phyloP scores from a whole-genome alignment of 148 eudicot species.

The Arctostaphylos glauca region DNA sequence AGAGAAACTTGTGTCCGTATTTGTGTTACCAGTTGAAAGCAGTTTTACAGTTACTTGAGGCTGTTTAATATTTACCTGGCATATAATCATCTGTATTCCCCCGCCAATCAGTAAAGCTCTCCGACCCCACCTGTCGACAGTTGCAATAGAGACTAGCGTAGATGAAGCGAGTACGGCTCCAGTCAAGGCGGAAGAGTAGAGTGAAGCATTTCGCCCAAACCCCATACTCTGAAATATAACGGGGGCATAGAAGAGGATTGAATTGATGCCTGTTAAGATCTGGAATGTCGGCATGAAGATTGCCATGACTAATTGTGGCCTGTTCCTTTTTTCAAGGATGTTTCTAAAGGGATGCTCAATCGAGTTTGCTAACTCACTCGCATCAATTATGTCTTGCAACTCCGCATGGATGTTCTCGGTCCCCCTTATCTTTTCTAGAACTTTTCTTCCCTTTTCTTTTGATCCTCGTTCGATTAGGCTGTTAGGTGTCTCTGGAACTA shows the following conservation, averaged over 20 bases:
- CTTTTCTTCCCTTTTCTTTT: conserved; percentile 47
- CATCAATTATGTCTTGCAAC: conserved; percentile 61
- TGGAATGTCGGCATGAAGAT: conserved; percentile 77
- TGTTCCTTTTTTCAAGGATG: conserved; percentile 59
- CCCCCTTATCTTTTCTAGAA: conserved; percentile 61
- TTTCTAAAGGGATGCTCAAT: conserved; percentile 74
- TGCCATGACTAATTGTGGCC: conserved; percentile 74
- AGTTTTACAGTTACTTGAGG: background rate
- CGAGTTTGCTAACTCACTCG: conserved; percentile 67
- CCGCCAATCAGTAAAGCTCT: conserved; percentile 61
- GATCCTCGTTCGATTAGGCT: conserved; percentile 66
- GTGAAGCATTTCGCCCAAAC: conserved; percentile 52
- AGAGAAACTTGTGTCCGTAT: background rate
- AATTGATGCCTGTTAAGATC: conserved; percentile 76
- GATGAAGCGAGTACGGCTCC: conserved; percentile 60
- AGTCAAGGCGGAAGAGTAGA: conserved; percentile 61
- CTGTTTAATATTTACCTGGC: conserved; percentile 38
- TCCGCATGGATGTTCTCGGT: conserved; percentile 52
- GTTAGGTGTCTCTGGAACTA: conserved; percentile 87
- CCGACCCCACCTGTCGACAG: conserved; percentile 65
- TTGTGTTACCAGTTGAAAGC: background rate
- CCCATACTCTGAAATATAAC: conserved; percentile 80
- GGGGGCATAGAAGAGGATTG: conserved; percentile 81
- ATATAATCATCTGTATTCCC: conserved; percentile 56
- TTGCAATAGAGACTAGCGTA: conserved; percentile 55